These are phyloP conservation scores for Parsonsia alboflavescens DNA, from an alignment of 257 asterid species.

Conservation along the genomic window DNA sequence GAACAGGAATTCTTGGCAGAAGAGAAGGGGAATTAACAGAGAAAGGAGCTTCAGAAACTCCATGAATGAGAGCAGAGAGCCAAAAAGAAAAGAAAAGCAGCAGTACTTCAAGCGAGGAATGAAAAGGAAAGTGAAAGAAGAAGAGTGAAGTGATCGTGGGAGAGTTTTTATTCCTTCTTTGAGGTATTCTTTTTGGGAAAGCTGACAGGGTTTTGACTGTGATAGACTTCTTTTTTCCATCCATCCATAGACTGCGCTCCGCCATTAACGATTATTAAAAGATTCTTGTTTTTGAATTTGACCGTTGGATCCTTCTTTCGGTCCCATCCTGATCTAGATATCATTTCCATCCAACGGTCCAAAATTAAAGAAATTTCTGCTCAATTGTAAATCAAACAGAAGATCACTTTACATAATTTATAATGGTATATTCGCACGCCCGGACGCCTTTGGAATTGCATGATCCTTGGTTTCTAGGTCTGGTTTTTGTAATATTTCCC, in stretches of 20 bases:
- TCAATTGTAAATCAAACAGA: not conserved
- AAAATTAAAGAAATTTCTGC: conserved; percentile 5
- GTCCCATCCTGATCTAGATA: not conserved
- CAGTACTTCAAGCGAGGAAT: conserved; percentile 5
- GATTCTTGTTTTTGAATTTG: not conserved
- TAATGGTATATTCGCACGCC: conserved; percentile 22
- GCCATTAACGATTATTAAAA: not conserved
- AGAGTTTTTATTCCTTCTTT: conserved; percentile 14
- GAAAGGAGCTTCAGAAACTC: conserved; percentile 42
- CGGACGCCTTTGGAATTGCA: conserved; percentile 5
- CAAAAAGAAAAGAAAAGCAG: not conserved
- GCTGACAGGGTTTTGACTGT: conserved; percentile 34
- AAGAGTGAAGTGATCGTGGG: conserved; percentile 4
- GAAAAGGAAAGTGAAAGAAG: conserved; percentile 15
- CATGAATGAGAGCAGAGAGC: conserved; percentile 32
- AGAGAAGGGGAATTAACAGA: conserved; percentile 13
- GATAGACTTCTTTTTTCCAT: conserved; percentile 29
- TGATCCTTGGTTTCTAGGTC: conserved; percentile 10
- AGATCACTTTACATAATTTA: conserved; percentile 10
- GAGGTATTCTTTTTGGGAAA: conserved; percentile 52
- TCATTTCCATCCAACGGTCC: not conserved
- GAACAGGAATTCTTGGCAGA: conserved; percentile 16
- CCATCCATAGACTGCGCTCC: conserved; percentile 5
- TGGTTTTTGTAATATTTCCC: conserved; percentile 1
- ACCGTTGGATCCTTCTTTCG: conserved; percentile 11